phyloP scores from a whole-genome alignment of 2,329 filamentous ascomycete genomes.

The Apiospora aurea region DNA sequence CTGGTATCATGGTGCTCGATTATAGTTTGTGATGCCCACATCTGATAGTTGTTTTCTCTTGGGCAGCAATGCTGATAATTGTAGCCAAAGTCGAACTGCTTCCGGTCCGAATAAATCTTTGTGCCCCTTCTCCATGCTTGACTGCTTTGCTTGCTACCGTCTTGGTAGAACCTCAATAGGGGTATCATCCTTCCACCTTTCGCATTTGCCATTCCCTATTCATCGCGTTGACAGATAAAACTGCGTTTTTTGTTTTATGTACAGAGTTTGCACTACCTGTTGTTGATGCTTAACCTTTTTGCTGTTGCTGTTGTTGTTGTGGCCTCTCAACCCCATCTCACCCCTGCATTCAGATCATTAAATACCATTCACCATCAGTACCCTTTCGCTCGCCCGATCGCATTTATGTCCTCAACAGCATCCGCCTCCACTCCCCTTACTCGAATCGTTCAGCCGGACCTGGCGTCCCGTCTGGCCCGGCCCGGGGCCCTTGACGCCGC shows the following conservation, averaged over 20 bases:
- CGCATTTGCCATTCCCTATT: conserved; percentile 12
- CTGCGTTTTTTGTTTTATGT: not conserved
- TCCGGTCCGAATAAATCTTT: conserved; percentile 8
- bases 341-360: not conserved
- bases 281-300: conserved; percentile 5
- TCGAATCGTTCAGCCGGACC: conserved; percentile 53
- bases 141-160: conserved; percentile 1
- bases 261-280: conserved; percentile 14
- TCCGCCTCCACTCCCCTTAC: conserved; percentile 49
- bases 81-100: conserved; percentile 12
- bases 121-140: conserved; percentile 12
- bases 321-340: not conserved
- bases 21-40: not conserved
- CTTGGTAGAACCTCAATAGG: conserved; percentile 5
- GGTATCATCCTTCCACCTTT: conserved; percentile 11
- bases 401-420: conserved; percentile 52
- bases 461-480: conserved; percentile 52
- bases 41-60: not conserved
- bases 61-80: conserved; percentile 11
- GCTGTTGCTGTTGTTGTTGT: not conserved
- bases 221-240: conserved; percentile 1
- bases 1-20: conserved; percentile 4
- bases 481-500: conserved; percentile 82
- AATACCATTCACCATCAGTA: not conserved
- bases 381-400: not conserved